phyloP scores from a whole-genome alignment of 2,329 filamentous ascomycete genomes.

The Pleoardoris graminearum region DNA sequence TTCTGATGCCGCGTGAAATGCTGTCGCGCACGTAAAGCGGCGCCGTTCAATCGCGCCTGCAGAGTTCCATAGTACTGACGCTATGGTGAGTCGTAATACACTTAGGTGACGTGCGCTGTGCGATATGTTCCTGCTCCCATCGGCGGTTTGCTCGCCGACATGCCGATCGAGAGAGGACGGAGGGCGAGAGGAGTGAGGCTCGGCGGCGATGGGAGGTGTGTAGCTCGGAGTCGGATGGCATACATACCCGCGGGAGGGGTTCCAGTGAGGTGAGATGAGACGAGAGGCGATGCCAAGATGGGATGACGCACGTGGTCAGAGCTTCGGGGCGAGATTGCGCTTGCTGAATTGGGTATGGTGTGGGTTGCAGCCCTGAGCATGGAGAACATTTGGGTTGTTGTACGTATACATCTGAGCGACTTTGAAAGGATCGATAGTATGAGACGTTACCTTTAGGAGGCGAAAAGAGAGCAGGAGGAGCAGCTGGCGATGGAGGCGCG shows the following conservation, averaged over 20 bases:
- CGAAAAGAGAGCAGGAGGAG: too few relatives aligned
- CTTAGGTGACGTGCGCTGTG: neutral
- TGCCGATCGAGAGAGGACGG: neutral
- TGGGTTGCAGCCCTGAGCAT: neutral
- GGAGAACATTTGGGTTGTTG: neutral
- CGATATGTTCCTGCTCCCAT: neutral
- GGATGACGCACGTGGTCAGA: neutral
- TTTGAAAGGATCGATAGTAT: neutral
- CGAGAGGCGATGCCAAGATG: neutral
- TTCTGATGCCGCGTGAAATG: too few relatives aligned
- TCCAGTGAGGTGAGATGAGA: neutral
- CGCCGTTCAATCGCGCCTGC: too few relatives aligned
- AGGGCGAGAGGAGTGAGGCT: neutral
- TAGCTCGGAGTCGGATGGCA: too few relatives aligned
- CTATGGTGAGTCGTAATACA: neutral
- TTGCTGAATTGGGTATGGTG: too few relatives aligned
- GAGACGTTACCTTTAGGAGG: neutral
- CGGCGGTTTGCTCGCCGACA: neutral
- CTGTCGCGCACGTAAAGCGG: too few relatives aligned
- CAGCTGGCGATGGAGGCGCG: neutral
- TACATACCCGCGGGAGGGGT: neutral
- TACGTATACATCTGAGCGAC: neutral
- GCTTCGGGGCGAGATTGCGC: too few relatives aligned
- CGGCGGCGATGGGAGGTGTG: neutral
- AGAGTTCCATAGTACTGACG: neutral